Base-by-base conservation (phyloP, 805 yeast species). In the Cyberlindnera mycetangii region DNA sequence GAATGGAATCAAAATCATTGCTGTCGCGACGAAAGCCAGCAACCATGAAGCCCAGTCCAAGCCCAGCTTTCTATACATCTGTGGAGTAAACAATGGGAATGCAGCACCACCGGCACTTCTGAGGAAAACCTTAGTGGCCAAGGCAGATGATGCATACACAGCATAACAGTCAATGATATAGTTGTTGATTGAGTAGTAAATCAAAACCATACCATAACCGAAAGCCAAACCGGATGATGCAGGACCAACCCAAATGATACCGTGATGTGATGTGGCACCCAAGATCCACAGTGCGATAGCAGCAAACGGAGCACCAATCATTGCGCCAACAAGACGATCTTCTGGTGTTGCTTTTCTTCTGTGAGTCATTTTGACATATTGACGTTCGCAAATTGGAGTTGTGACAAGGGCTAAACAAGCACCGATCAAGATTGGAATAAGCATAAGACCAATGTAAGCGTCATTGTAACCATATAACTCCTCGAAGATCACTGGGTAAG, bases 151-250 rank as follows among this genome's bases (percentile, higher is more conserved):
- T 5, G 92, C 90, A 59, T 75, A 83, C 58, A 83, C 79, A 42
- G 88, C 84, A 66, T 89, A 89, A 32, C 95, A 85, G 66, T 89
- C 97, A 61, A 89, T 87, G 65, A 89, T 90, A 60, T 90, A 88
- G 67, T 85, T 85, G 68, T 85, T 74, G 55, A 84, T 75, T 5
- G 89, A 75, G 61, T 86, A 83, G 68, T 86, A 87, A 44, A 87
- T 76, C 60, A 86, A 70, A 39, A 86, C 83, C 71, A 87, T 75
- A 30, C 90, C 87, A 57, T 79, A 84, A 9, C 95, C 95, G 56
- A 86, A 79, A 1, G 89, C 79, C 32, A 86, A 67, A 49, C 96
- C 97, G 4, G 90, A 76, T 31, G 85, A 79, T 14, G 83, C 78
- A 5, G 95, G 90, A 18, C 79, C 87, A 62, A 85, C 84, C 90